Conservation (phyloP, 2,329 filamentous ascomycete species). For the Didymella arachidicola region DNA sequence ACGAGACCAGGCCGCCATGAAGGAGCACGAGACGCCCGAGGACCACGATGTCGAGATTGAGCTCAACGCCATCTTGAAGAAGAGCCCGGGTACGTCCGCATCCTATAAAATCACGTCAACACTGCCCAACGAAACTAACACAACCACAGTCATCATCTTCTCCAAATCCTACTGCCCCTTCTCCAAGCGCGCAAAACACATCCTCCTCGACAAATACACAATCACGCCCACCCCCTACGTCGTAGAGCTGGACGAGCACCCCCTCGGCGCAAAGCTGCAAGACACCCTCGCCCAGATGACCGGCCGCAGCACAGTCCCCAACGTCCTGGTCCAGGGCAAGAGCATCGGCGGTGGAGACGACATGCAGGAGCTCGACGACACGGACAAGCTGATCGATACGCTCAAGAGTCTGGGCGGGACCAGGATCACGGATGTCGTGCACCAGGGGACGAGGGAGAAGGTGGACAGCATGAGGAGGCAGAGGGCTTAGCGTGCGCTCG, state of each 20-base stretch:
- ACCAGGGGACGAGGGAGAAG: constrained; percentile 19
- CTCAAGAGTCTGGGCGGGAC: constrained; percentile 78
- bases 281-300: constrained; percentile 75
- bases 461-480: constrained; percentile 2
- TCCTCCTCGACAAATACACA: constrained; percentile 83
- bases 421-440: constrained; percentile 57
- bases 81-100: constrained; percentile 72
- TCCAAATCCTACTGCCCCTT: constrained; percentile 92
- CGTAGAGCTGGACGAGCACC: constrained; percentile 87
- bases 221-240: constrained; percentile 85
- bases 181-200: constrained; percentile 83
- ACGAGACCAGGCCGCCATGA: constrained; percentile 49
- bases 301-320: constrained; percentile 85
- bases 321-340: constrained; percentile 85
- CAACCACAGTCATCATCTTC: constrained; percentile 81
- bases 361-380: constrained; percentile 70
- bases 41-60: constrained; percentile 73
- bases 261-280: constrained; percentile 77
- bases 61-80: constrained; percentile 81
- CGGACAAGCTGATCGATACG: constrained; percentile 72
- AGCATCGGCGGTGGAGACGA: constrained; percentile 93
- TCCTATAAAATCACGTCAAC: background rate
- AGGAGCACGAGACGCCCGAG: constrained; percentile 62
- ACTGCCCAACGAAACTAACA: constrained; percentile 13
- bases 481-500: constrained; percentile 6